phyloP scores from a whole-genome alignment of 2,329 filamentous ascomycete genomes.

The Amphichorda felina region DNA sequence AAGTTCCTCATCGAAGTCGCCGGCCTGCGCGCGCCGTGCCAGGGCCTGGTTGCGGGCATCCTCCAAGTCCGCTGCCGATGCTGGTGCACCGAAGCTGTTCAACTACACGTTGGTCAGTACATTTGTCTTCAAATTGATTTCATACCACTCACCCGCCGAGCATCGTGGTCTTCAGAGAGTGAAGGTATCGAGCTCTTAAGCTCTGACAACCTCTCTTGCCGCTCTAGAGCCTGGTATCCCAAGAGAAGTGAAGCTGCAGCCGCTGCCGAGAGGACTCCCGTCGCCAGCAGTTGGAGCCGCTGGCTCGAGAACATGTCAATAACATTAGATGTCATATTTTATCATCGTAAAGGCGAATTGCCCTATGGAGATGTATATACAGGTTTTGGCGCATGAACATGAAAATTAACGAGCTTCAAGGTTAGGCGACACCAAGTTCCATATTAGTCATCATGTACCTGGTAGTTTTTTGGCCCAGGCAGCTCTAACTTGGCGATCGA shows the following conservation, averaged over 20 bases:
- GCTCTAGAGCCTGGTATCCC: conserved; percentile 47
- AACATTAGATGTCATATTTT: conserved; percentile 29
- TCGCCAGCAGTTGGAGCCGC: conserved; percentile 53
- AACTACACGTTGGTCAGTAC: conserved; percentile 30
- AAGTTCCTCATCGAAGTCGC: conserved; percentile 63
- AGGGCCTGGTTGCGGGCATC: conserved; percentile 47
- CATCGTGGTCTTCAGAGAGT: conserved; percentile 4
- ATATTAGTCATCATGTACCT: too few species aligned
- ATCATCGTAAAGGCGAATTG: background rate
- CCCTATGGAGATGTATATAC: too few species aligned
- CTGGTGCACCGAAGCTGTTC: conserved; percentile 47
- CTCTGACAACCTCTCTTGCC: conserved; percentile 39
- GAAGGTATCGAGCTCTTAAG: conserved; percentile 49
- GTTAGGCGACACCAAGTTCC: too few species aligned
- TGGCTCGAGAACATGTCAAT: conserved; percentile 30
- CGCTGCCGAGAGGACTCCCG: conserved; percentile 54
- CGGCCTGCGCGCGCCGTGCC: conserved; percentile 46
- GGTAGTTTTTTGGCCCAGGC: too few species aligned
- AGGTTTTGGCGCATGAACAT: too few species aligned
- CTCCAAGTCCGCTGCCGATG: conserved; percentile 39
- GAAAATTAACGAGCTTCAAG: too few species aligned
- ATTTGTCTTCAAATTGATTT: background rate
- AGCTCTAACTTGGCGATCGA: too few species aligned
- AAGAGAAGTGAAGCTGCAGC: conserved; percentile 49
- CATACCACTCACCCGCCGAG: conserved; percentile 4